Evolutionary conservation across 306 rosid genomes (phyloP), one percentile per base, ranked within the genome.

Genomic region (Quercus ilex): DNA sequence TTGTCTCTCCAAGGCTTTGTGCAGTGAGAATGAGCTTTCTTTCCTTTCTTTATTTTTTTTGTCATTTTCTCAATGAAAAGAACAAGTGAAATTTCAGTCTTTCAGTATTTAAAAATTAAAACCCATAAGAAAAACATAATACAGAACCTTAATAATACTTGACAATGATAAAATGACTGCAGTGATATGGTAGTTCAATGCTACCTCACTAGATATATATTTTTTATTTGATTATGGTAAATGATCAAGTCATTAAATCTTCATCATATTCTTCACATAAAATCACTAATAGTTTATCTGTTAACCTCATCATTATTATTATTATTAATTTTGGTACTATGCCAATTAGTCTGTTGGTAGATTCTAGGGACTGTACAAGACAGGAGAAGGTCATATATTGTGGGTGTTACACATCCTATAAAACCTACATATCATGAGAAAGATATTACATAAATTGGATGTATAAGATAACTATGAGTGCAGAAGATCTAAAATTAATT

Each of bases 1-100:
- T 87, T 90, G 92, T 92, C 93, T 85, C 97, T 86, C 87, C 56
- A 78, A 76, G 35, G 80, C 87, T 86, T 85, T 78, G 51, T 73
- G 90, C 94, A 89, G 92, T 84, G 93, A 88, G 88, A 86, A 86
- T 87, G 97, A 92, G 94, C 93, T 92, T 90, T 93, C 92, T 71
- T 85, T 67, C 77, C 78, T 78, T 74, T 82, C 88, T 87, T 89
- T 83, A 78, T 51, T 63, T 79, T 85, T 41, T 85, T 89, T 94
- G 96, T 92, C 97, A 94, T 90, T 86, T 90, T 88, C 90, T 83
- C 46, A 78, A 63, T 78, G 78, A 77, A 85, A 89, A 82, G 6
- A 78, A 80, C 90, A 71, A 67, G 85, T 70, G 84, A 80, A 88
- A 82, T 74, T 49, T 86, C 80, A 75, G 75, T 80, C 78, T 80